Percentiles rank a stretch among this genome's conserved stretches.
Evolutionary conservation across 176 grass and related monocot species (phyloP).

Genomic region (Oropetium thomaeum): DNA sequence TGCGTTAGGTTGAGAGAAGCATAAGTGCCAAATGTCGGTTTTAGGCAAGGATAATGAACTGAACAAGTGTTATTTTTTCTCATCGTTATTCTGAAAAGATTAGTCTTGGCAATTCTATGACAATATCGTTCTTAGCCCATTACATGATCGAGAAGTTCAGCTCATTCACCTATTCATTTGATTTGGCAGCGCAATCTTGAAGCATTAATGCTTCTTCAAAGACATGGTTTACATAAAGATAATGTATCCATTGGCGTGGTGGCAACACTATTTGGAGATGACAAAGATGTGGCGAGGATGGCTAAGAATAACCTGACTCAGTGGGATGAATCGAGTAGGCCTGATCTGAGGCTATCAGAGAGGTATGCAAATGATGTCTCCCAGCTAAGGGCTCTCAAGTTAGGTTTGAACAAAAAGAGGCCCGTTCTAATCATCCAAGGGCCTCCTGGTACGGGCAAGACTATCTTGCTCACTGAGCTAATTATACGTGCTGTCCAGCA

Average conservation of each 20-base stretch:
- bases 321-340: conserved; percentile 41
- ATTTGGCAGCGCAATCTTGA: conserved; percentile 88
- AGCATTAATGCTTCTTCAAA: conserved; percentile 88
- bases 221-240: conserved; percentile 77
- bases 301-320: conserved; percentile 58
- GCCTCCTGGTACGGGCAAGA: conserved; percentile 95
- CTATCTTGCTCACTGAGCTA: conserved; percentile 69
- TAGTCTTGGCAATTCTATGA: neutral
- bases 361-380: conserved; percentile 65
- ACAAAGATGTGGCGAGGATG: conserved; percentile 60
- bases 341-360: conserved; percentile 42
- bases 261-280: conserved; percentile 81
- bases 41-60: neutral
- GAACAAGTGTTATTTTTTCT: neutral
- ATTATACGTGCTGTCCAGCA: conserved; percentile 72
- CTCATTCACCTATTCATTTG: conserved; percentile 24
- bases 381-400: conserved; percentile 66
- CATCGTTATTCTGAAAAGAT: neutral
- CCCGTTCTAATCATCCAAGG: conserved; percentile 81
- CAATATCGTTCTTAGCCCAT: conserved; percentile 9
- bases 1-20: neutral
- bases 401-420: conserved; percentile 92
- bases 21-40: neutral
- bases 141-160: neutral
- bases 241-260: conserved; percentile 74